Evolutionary conservation across 371 early-diverging fungal genomes (phyloP).

Genomic region (Actinomortierella ambigua): DNA sequence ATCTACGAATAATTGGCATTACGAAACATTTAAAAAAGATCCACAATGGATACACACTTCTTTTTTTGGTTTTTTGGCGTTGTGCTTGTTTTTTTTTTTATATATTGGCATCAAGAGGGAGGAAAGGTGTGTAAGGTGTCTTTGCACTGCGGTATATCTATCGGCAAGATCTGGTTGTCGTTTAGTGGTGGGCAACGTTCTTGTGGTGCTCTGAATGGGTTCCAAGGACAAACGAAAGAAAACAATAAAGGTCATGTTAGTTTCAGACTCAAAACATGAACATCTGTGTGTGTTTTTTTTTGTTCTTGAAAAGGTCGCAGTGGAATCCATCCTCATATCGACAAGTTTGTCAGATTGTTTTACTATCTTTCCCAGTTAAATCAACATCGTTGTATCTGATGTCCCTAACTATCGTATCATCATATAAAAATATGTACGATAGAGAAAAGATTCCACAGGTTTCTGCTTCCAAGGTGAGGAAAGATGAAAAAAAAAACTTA

Average conservation of each 20-base stretch:
- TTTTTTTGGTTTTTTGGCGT: too few species aligned
- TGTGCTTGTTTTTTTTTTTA: too few species aligned
- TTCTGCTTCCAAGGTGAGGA: neutral
- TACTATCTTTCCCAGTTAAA: conserved; percentile 30
- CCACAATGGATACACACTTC: too few species aligned
- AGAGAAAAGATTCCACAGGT: neutral
- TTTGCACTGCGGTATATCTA: too few species aligned
- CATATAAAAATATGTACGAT: conserved; percentile 2
- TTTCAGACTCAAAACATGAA: too few species aligned
- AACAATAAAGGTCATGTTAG: conserved; percentile 1
- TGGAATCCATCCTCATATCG: too few species aligned
- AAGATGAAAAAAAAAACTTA: conserved; percentile 43
- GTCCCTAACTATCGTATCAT: conserved; percentile 33
- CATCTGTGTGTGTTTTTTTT: neutral
- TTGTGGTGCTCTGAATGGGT: conserved; percentile 65
- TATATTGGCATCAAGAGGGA: too few species aligned
- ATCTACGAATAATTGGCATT: too few species aligned
- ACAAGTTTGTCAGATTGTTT: conserved; percentile 15
- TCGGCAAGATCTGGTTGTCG: neutral
- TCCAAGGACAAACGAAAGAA: neutral
- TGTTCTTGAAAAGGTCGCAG: too few species aligned
- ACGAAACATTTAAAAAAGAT: too few species aligned
- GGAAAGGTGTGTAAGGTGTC: too few species aligned
- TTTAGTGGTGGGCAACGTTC: conserved; percentile 71
- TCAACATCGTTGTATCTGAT: conserved; percentile 30